These are phyloP conservation scores for Diaporthe eres DNA, from an alignment of 2,329 filamentous ascomycete species.

Conservation along the genomic window DNA sequence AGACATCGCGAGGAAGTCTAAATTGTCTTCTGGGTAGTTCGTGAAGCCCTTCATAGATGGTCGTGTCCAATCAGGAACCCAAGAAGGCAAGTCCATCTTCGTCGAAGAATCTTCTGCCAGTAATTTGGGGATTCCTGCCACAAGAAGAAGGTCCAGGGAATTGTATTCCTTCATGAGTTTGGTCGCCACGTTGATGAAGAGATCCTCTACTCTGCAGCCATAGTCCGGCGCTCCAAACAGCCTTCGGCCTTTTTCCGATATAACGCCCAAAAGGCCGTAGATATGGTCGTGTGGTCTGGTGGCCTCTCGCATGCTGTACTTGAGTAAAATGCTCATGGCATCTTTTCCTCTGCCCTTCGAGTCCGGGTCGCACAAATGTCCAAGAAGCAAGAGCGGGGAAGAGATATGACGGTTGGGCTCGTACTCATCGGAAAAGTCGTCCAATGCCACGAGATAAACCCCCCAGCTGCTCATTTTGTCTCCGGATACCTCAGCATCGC, in stretches of 20 bases:
- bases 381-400: too few species aligned
- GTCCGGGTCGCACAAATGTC: fast-evolving
- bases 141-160: too few species aligned
- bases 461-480: not conserved
- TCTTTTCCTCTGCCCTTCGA: fast-evolving
- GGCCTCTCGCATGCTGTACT: not conserved
- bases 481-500: not conserved
- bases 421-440: too few species aligned
- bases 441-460: too few species aligned
- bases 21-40: too few species aligned
- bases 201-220: not conserved
- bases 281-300: not conserved
- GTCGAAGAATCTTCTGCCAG: not conserved
- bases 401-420: fast-evolving
- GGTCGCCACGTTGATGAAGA: not conserved
- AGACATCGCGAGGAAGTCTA: too few species aligned
- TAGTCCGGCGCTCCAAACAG: not conserved
- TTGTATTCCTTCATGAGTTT: not conserved
- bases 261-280: not conserved
- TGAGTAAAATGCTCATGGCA: not conserved
- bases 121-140: too few species aligned
- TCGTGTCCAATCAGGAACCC: slow-evolving; percentile 6
- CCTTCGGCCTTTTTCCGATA: not conserved
- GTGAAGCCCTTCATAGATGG: too few species aligned
- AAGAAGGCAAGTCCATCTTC: not conserved